A percentile compares a stretch with the other conserved stretches of the same genome.
These are phyloP conservation scores for Alternaria arborescens DNA, from an alignment of 2,329 filamentous ascomycete species.

Conservation along the genomic window DNA sequence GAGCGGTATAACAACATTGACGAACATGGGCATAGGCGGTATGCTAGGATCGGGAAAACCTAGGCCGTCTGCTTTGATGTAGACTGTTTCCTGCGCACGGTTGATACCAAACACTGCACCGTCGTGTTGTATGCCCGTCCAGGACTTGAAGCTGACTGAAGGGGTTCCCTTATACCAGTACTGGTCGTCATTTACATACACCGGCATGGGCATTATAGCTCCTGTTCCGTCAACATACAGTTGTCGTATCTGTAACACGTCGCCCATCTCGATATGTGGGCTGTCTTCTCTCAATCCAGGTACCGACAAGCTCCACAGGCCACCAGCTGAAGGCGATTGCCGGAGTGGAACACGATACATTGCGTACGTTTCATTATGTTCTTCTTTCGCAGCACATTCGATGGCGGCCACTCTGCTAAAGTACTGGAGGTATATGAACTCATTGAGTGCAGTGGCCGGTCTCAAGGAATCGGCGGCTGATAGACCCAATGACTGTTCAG, in stretches of 20 bases:
- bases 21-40: slow-evolving; percentile 19
- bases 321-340: neutral
- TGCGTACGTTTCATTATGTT: slow-evolving; percentile 29
- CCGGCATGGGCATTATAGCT: slow-evolving; percentile 16
- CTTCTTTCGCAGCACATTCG: slow-evolving; percentile 28
- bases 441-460: slow-evolving; percentile 5
- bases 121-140: slow-evolving; percentile 33
- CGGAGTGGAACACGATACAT: slow-evolving; percentile 30
- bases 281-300: slow-evolving; percentile 46
- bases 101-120: slow-evolving; percentile 34
- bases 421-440: slow-evolving; percentile 25
- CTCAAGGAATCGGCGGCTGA: neutral
- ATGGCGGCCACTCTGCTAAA: slow-evolving; percentile 21
- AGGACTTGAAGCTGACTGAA: slow-evolving; percentile 10
- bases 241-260: slow-evolving; percentile 44
- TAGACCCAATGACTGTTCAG: neutral
- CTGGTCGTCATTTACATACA: neutral
- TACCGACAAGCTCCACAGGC: slow-evolving; percentile 29
- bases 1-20: slow-evolving; percentile 37
- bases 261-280: slow-evolving; percentile 44
- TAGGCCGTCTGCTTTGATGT: slow-evolving; percentile 30
- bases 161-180: neutral
- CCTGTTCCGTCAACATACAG: slow-evolving; percentile 29
- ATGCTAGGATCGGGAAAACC: neutral
- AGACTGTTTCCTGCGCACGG: slow-evolving; percentile 34